Base-by-base conservation (phyloP, 441 rosid species). In the Isatis lusitanica region DNA sequence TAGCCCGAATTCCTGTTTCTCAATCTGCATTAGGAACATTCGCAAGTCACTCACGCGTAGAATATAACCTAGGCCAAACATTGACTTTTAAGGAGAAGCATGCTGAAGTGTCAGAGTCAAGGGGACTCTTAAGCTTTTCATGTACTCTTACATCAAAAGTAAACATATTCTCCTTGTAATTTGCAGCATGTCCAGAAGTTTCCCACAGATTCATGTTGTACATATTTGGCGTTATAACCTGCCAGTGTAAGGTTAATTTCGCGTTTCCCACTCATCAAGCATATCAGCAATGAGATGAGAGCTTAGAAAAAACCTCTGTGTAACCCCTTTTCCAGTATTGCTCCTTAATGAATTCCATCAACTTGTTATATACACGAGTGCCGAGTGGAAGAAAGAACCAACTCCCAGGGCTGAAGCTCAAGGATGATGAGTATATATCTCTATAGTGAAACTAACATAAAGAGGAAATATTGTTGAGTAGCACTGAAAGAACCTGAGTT, bases 141-240 rank as follows among this genome's bases (percentile, higher is more conserved):
- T 48, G 48, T 15, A 31, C 58, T 63, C 87, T 86, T 74, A 89
- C 98, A 87, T 93, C 94, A 79, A 93, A 86, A 15, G 91, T 80
- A 84, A 96, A 93, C 98, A 96, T 96, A 74, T 96, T 93, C 72
- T 93, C 97, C 82, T 87, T 96, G 84, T 93, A 96, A 76, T 96
- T 93, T 63, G 87, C 97, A 74, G 96, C 98, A 83, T 96, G 99
- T 74, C 99, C 97, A 61, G 98, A 96, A 72, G 91, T 96, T 76
- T 93, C 96, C 99, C 99, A 96, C 63, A 96, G 93, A 81, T 82
- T 87, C 95, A 93, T 96, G 80, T 96, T 91, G 78, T 82, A 96
- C 81, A 96, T 91, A 83, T 93, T 93, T 59, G 97, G 99, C 46
- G 97, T 76, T 60, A 85, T 86, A 57, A 96, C 98, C 99, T 96